A percentile compares a stretch with the other conserved stretches of the same genome.
phyloP scores from a whole-genome alignment of 1,139 yeast species.

The Diutina ranongensis region DNA sequence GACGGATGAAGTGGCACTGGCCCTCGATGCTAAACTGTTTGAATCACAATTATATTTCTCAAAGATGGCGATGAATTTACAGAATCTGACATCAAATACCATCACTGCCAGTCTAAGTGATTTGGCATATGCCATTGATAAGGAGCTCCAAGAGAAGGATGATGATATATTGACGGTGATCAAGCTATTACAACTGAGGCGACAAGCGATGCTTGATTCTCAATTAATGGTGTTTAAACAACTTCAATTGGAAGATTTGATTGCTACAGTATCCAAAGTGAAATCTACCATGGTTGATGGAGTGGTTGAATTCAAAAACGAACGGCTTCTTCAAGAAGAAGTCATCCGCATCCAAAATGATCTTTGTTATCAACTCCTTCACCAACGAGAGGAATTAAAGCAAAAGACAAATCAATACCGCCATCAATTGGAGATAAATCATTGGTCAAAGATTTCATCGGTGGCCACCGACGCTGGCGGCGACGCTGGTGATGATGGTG shows the following conservation, averaged over 20 bases:
- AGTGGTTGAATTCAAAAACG: constrained; percentile 17
- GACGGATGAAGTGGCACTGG: constrained; percentile 2
- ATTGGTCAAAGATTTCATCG: background rate
- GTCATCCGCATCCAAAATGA: constrained; percentile 30
- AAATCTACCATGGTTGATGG: background rate
- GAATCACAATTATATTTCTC: constrained; percentile 29
- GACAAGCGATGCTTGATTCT: constrained; percentile 20
- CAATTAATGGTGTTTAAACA: constrained; percentile 24
- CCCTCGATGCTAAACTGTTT: constrained; percentile 15
- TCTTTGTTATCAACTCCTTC: constrained; percentile 26
- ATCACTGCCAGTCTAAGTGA: constrained; percentile 31
- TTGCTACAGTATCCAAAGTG: constrained; percentile 10
- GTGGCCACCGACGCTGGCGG: background rate
- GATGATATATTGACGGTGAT: constrained; percentile 21
- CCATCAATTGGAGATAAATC: background rate
- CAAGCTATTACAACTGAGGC: constrained; percentile 18
- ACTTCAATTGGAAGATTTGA: constrained; percentile 28
- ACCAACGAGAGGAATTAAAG: constrained; percentile 22
- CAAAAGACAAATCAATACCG: constrained; percentile 13
- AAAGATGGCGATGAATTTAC: constrained; percentile 26
- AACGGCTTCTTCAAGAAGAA: constrained; percentile 32
- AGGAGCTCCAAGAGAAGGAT: constrained; percentile 29
- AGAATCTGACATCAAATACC: constrained; percentile 23
- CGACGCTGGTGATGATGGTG: background rate
- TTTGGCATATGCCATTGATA: constrained; percentile 28